Evolutionary conservation across 495 filamentous ascomycete species (phyloP).

Genomic region (Trichoderma virens): DNA sequence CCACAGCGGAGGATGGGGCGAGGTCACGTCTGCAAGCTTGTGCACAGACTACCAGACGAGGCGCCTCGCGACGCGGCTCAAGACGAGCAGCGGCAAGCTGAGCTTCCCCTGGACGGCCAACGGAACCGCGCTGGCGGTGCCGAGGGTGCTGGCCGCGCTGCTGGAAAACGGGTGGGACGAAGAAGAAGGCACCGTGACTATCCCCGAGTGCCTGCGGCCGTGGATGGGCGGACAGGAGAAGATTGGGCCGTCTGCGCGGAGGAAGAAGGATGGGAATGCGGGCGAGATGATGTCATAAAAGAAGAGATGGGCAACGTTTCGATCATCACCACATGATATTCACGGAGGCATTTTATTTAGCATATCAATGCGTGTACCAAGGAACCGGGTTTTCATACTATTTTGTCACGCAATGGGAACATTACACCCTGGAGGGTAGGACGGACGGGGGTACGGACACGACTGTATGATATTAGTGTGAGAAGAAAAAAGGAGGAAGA

Average conservation of each 20-base stretch:
- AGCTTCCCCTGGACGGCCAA: slow-evolving; percentile 81
- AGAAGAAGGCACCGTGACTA: slow-evolving; percentile 47
- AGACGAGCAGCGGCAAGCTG: slow-evolving; percentile 35
- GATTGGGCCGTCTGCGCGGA: slow-evolving; percentile 37
- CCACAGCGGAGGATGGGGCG: slow-evolving; percentile 78
- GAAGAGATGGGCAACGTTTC: neutral
- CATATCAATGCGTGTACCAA: too few species aligned
- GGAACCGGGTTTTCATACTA: too few species aligned
- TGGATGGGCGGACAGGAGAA: slow-evolving; percentile 73
- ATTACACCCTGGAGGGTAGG: too few species aligned
- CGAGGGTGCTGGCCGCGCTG: slow-evolving; percentile 81
- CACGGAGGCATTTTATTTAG: too few species aligned
- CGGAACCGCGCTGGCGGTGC: slow-evolving; percentile 88
- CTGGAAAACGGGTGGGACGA: slow-evolving; percentile 90
- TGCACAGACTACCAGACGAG: slow-evolving; percentile 94
- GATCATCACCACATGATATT: neutral
- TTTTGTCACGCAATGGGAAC: too few species aligned
- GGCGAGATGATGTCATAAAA: slow-evolving; percentile 10
- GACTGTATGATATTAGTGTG: too few species aligned
- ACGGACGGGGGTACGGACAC: too few species aligned
- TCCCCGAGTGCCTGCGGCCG: slow-evolving; percentile 68
- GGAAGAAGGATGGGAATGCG: slow-evolving; percentile 19
- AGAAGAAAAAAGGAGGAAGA: too few species aligned
- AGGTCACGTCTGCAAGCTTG: slow-evolving; percentile 82
- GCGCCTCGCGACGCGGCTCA: slow-evolving; percentile 64